Base-by-base conservation (phyloP, 2,329 filamentous ascomycete species). In the Colletotrichum neosansevieriae region DNA sequence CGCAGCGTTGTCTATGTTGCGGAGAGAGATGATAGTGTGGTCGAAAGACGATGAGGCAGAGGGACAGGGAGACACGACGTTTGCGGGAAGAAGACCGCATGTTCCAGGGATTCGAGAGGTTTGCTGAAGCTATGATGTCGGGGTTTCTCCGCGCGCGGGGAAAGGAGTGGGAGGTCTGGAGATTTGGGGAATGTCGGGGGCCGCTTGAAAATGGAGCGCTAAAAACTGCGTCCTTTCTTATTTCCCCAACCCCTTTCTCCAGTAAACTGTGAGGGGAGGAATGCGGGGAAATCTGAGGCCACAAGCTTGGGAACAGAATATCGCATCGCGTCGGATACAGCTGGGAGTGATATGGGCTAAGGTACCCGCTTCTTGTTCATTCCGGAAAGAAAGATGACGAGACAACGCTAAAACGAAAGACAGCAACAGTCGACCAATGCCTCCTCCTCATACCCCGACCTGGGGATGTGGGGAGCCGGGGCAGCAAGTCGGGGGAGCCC, bases 211-310 rank as follows among this genome's bases (percentile, higher is more conserved):
- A 29, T 7, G 6, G 29, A 38, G 11, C 36, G 36, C 36, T 38
- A 13, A 11, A 12, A 38, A 38, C 36, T 38, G 4, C 29, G 7
- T 29, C 29, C 6, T 9, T 45, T 45, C 45, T 17, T 9, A n/a
- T 7, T 63, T 34, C 60, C 51, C 60, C 60, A 57, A 45, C n/a
- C 38, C 1, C 10, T 17, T 45, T 34, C 61, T 44, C 62, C 62
- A 64, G 62, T 29, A 24, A 19, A 53, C 5, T 59, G 40, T 11
- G 32, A 32, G 51, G n/a, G 11, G 38, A 29, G 29, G 7, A 29
- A 19, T 19, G 32, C 32, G 32, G 17, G 49, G 32, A 24, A 24
- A 17, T 45, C 42, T 45, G 2, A 19, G 15, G 15, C 29, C 29
- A 29, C n/a, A n/a, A n/a, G n/a, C n/a, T n/a, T 29, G 6, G 4